Base-by-base conservation (phyloP, 805 yeast genomes). In the Candida gorgasii region DNA sequence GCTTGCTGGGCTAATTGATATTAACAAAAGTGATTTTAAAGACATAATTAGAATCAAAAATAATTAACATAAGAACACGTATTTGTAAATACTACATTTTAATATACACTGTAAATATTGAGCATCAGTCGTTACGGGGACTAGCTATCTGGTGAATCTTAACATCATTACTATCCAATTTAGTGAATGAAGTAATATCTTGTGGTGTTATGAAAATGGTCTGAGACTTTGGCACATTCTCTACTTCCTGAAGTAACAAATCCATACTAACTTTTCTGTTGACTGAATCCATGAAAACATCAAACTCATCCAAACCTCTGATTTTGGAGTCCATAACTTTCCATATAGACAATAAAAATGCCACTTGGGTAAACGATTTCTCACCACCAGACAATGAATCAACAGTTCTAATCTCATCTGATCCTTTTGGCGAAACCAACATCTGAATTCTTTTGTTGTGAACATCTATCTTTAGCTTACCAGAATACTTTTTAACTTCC, bases 381-480 rank as follows among this genome's bases (percentile, higher is more conserved):
- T 93, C 99, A 35, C 99, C 99, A 27, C 99, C 99, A 1, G 97
- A 89, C 18, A 92, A 73, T 0, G 97, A 84, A 50, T 82, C 86
- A 3, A 88, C 88, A 28, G 83, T 79, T 51, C 96, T 72, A 23
- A 78, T 70, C 19, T 74, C 73, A 29, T 73, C 75, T 44, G 78
- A 82, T 38, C 71, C 76, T 45, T 78, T 76, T 0, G 89, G 83
- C 19, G 83, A 75, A 2, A 84, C 87, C 43, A 73, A 62, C 63
- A 86, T 73, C 18, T 73, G 69, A 45, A 86, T 62, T n/a, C 68
- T 67, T 40, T 71, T 70, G 8, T 70, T 65, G 5, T 61, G 68
- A 45, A 75, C 77, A 49, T 84, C 84, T 57, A 92, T 83, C 12
- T 72, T 72, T 33, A 93, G 70, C 39, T 74, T 70, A 9, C 97